Conservation (phyloP, 129 eudicot genomes). For the Flaveria linearis region DNA sequence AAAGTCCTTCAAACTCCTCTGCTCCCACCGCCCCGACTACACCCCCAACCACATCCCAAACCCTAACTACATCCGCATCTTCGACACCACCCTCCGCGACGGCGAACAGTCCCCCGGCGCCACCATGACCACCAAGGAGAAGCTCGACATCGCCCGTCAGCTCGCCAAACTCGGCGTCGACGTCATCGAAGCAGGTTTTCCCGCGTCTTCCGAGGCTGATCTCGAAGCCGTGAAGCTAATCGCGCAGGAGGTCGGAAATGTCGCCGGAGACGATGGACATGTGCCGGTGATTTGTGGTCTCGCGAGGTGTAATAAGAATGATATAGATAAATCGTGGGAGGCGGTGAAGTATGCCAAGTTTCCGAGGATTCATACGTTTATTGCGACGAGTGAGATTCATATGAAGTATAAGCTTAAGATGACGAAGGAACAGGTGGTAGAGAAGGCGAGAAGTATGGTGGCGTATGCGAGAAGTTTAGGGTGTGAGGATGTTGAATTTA, state of each 20-base stretch:
- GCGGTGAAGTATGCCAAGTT: conserved; percentile 63
- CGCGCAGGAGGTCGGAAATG: conserved; percentile 71
- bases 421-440: conserved; percentile 60
- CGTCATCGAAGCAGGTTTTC: conserved; percentile 86
- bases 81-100: conserved; percentile 95
- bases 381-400: too few relatives aligned
- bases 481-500: conserved; percentile 70
- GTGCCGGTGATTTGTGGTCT: conserved; percentile 88
- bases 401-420: conserved; percentile 74
- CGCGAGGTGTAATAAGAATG: conserved; percentile 68
- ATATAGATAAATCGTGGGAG: conserved; percentile 71
- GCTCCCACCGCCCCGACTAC: conserved; percentile 61
- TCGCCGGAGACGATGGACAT: conserved; percentile 41
- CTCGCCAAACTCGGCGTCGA: conserved; percentile 82
- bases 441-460: conserved; percentile 73
- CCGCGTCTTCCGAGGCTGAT: conserved; percentile 83
- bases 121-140: conserved; percentile 78
- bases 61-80: conserved; percentile 70
- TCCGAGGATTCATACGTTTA: conserved; percentile 77
- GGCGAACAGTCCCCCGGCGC: conserved; percentile 98
- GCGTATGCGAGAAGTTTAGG: conserved; percentile 70
- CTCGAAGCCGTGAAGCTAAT: conserved; percentile 71
- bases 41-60: conserved; percentile 66
- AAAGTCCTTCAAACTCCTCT: conserved; percentile 25
- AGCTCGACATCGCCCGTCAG: conserved; percentile 79